A percentile compares a stretch with the other conserved stretches of the same genome.
Evolutionary conservation across 2,329 filamentous ascomycete genomes (phyloP).

Genomic region (Tolypocladium amazonense): DNA sequence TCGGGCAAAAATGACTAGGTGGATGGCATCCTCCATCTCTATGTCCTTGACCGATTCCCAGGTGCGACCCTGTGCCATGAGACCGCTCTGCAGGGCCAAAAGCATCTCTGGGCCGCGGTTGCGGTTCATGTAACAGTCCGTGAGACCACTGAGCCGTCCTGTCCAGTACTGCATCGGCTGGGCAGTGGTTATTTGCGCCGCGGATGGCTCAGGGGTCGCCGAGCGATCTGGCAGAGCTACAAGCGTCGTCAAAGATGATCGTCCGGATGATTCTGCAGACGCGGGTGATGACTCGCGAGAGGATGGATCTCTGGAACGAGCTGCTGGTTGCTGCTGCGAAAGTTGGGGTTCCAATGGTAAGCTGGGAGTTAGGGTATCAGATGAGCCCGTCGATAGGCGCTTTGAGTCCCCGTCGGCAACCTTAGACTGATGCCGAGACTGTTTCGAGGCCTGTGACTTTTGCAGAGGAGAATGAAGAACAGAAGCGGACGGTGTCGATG

Average conservation of each 20-base stretch:
- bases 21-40: constrained; percentile 28
- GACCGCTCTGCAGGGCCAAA: constrained; percentile 40
- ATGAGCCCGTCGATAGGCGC: background rate
- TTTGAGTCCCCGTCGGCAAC: background rate
- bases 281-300: background rate
- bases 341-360: background rate
- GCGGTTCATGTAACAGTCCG: background rate
- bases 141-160: constrained; percentile 39
- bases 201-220: constrained; percentile 10
- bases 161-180: constrained; percentile 47
- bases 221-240: constrained; percentile 1
- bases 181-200: constrained; percentile 25
- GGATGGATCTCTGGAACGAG: background rate
- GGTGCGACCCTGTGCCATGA: constrained; percentile 15
- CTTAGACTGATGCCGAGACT: background rate
- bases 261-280: background rate
- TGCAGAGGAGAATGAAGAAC: background rate
- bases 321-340: background rate
- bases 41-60: constrained; percentile 3
- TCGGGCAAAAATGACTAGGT: constrained; percentile 32
- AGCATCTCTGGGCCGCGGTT: background rate
- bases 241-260: constrained; percentile 3
- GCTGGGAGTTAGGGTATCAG: background rate
- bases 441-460: background rate
- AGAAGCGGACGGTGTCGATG: background rate